Conservation (phyloP, 2,329 filamentous ascomycete species). For the Penicillium glabrum region DNA sequence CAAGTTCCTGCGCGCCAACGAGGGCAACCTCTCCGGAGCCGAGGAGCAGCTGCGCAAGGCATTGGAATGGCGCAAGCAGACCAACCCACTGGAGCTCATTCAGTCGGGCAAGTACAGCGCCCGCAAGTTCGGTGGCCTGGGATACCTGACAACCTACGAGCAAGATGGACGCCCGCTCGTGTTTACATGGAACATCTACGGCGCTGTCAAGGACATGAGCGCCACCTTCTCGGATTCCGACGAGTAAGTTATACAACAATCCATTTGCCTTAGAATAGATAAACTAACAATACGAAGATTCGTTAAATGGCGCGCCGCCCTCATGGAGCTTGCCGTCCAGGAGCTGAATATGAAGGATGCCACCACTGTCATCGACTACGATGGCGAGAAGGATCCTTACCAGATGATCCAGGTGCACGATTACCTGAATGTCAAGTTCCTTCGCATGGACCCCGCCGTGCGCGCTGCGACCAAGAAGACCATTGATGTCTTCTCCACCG, state of each 20-base stretch:
- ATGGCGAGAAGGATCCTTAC: constrained; percentile 69
- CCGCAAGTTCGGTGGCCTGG: constrained; percentile 72
- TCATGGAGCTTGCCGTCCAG: constrained; percentile 83
- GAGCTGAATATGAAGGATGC: constrained; percentile 70
- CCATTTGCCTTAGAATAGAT: no score
- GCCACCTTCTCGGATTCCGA: constrained; percentile 78
- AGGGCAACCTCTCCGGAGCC: constrained; percentile 70
- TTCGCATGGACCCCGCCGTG: constrained; percentile 75
- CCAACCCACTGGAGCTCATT: constrained; percentile 67
- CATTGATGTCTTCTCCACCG: constrained; percentile 75
- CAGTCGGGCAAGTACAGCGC: constrained; percentile 62
- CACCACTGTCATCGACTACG: constrained; percentile 65
- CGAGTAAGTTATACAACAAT: constrained; percentile 57
- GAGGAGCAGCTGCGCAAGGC: constrained; percentile 76
- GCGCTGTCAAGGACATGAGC: constrained; percentile 76
- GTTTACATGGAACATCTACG: constrained; percentile 93
- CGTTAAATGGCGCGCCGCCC: constrained; percentile 81
- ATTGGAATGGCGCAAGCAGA: constrained; percentile 77
- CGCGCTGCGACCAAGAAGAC: constrained; percentile 76
- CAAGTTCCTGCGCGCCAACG: constrained; percentile 91
- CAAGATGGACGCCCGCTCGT: constrained; percentile 57
- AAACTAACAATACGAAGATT: constrained; percentile 59
- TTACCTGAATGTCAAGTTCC: constrained; percentile 83
- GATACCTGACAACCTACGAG: constrained; percentile 74
- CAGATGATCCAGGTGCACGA: constrained; percentile 93